Evolutionary conservation across 163 green algal species (phyloP).

Genomic region (Dunaliella salina): DNA sequence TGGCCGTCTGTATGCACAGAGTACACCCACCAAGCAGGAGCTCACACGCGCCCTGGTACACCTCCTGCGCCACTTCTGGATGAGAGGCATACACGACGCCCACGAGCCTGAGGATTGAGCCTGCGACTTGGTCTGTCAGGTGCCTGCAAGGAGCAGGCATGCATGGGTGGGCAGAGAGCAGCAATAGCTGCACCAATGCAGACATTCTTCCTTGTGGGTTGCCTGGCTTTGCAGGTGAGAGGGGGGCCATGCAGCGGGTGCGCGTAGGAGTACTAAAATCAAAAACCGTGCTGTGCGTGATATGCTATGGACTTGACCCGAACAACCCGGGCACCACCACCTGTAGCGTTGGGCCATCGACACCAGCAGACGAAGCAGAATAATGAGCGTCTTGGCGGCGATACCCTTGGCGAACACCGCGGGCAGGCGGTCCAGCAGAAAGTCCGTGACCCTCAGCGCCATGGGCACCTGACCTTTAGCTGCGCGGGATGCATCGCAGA

Average conservation of each 20-base stretch:
- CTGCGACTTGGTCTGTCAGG: slow-evolving; percentile 2
- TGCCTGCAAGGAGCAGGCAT: slow-evolving; percentile 10
- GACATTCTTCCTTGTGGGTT: background rate
- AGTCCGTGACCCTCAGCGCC: slow-evolving; percentile 17
- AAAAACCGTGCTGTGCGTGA: too few relatives aligned
- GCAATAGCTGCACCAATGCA: too few relatives aligned
- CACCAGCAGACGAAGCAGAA: slow-evolving; percentile 26
- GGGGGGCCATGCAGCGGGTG: too few relatives aligned
- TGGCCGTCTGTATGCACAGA: too few relatives aligned
- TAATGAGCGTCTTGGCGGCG: slow-evolving; percentile 16
- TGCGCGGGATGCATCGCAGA: background rate
- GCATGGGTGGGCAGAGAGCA: background rate
- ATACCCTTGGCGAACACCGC: slow-evolving; percentile 14
- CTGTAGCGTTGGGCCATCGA: slow-evolving; percentile 8
- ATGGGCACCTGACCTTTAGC: slow-evolving; percentile 18
- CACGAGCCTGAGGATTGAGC: slow-evolving; percentile 7
- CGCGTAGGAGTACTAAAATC: too few relatives aligned
- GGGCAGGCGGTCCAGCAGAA: slow-evolving; percentile 13
- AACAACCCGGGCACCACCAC: background rate
- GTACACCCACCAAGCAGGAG: slow-evolving; percentile 25
- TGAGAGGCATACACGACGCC: slow-evolving; percentile 6
- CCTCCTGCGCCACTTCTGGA: slow-evolving; percentile 14
- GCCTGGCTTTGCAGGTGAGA: too few relatives aligned
- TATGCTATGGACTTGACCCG: too few relatives aligned
- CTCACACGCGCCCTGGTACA: slow-evolving; percentile 29